These are phyloP conservation scores for Dioszegia hungarica DNA, from an alignment of 768 basidiomycete species.

Conservation along the genomic window DNA sequence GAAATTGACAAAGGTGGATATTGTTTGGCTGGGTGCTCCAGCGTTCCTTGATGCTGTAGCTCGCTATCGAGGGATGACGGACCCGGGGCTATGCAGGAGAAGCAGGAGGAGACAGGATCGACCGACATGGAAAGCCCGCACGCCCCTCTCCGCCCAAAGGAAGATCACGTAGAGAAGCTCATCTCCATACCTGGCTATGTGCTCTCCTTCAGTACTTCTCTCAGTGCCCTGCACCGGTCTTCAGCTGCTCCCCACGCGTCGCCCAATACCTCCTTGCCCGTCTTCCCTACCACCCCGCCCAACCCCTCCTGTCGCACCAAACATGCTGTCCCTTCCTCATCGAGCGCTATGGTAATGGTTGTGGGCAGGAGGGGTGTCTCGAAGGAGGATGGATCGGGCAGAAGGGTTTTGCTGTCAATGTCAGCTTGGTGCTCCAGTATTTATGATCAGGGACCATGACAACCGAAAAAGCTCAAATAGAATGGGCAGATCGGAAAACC, in stretches of 20 bases:
- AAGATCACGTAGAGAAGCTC: too few relatives aligned
- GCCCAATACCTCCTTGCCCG: slow-evolving; percentile 41
- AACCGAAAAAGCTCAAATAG: too few relatives aligned
- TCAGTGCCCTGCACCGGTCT: slow-evolving; percentile 28
- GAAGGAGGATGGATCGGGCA: slow-evolving; percentile 74
- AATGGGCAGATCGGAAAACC: too few relatives aligned
- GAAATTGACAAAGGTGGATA: too few relatives aligned
- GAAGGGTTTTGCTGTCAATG: slow-evolving; percentile 56
- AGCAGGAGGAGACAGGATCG: too few relatives aligned
- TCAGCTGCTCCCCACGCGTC: slow-evolving; percentile 34
- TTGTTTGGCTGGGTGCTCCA: too few relatives aligned
- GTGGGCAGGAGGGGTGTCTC: slow-evolving; percentile 82
- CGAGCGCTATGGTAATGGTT: slow-evolving; percentile 47
- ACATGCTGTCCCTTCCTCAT: slow-evolving; percentile 26
- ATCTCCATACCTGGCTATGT: background rate
- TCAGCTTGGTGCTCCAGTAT: background rate
- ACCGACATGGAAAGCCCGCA: too few relatives aligned
- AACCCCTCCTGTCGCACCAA: slow-evolving; percentile 42
- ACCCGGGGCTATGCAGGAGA: too few relatives aligned
- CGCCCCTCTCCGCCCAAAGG: too few relatives aligned
- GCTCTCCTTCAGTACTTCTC: slow-evolving; percentile 27
- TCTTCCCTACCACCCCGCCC: slow-evolving; percentile 31
- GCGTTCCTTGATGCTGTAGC: too few relatives aligned
- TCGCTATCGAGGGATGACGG: too few relatives aligned
- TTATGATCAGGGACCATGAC: too few relatives aligned